phyloP scores from a whole-genome alignment of 345 rosid species.

The Citrus unshiu region DNA sequence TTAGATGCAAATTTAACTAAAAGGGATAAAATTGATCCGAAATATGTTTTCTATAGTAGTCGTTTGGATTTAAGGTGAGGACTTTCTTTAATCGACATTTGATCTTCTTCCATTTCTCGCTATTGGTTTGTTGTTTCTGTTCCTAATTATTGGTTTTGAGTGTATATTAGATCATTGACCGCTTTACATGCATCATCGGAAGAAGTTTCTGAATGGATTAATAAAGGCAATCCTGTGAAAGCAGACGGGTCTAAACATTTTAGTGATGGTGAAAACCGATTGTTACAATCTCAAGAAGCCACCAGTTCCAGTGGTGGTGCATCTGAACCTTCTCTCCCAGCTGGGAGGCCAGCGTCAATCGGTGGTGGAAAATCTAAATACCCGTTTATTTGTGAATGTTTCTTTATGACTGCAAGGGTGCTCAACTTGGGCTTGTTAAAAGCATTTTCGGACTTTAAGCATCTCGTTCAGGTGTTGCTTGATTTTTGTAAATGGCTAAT shows the following conservation, averaged over 20 bases:
- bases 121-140: slow-evolving; percentile 9
- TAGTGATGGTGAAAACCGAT: slow-evolving; percentile 45
- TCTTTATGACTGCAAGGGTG: slow-evolving; percentile 98
- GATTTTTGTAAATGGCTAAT: not conserved
- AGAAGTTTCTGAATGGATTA: slow-evolving; percentile 82
- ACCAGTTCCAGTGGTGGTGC: slow-evolving; percentile 55
- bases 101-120: not conserved
- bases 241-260: slow-evolving; percentile 24
- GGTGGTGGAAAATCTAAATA: slow-evolving; percentile 39
- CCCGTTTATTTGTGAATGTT: slow-evolving; percentile 89
- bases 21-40: slow-evolving; percentile 85
- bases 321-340: slow-evolving; percentile 23
- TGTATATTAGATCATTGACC: slow-evolving; percentile 60
- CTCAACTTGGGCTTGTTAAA: slow-evolving; percentile 91
- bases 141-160: slow-evolving; percentile 18
- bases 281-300: slow-evolving; percentile 75
- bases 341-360: slow-evolving; percentile 34
- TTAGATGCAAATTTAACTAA: slow-evolving; percentile 72
- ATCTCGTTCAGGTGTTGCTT: slow-evolving; percentile 80
- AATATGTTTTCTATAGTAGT: slow-evolving; percentile 60
- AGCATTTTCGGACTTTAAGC: slow-evolving; percentile 97
- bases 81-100: not conserved
- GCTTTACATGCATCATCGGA: slow-evolving; percentile 91
- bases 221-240: slow-evolving; percentile 40
- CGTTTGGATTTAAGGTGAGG: slow-evolving; percentile 85